Conservation (phyloP, 352 stramenopile species). For the Blastocystis sp. region DNA sequence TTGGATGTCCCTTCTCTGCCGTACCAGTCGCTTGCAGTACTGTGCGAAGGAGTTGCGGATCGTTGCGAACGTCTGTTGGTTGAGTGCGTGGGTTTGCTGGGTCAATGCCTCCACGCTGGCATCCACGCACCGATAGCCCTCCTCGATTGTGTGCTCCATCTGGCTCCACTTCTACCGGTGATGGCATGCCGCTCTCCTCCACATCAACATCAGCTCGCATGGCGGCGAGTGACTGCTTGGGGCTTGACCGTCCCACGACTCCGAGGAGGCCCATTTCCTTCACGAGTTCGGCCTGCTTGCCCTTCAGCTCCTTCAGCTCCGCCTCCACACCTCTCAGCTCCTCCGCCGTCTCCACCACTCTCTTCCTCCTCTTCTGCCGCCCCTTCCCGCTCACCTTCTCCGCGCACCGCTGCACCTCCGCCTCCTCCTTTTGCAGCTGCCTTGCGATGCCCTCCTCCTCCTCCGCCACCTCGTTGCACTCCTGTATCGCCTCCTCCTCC, state of each 20-base stretch:
- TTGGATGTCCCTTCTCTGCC: background rate
- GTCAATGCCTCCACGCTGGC: background rate
- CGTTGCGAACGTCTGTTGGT: background rate
- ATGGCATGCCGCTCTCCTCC: background rate
- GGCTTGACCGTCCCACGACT: no score
- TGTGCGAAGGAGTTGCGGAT: slow-evolving; percentile 17
- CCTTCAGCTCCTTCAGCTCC: no score
- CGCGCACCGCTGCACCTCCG: background rate
- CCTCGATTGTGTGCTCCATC: background rate
- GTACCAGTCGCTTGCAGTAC: slow-evolving; percentile 27
- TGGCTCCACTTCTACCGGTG: background rate
- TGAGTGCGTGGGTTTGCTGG: background rate
- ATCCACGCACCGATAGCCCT: background rate
- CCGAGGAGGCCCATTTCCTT: no score
- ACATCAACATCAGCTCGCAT: no score
- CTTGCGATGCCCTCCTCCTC: background rate
- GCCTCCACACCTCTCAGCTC: no score
- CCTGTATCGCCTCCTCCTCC: no score
- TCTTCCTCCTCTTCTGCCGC: background rate
- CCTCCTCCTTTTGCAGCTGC: background rate
- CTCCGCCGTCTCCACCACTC: background rate
- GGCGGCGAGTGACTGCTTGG: no score
- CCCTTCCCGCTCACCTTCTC: background rate
- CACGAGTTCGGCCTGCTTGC: no score
- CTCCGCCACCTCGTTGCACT: background rate